Base-by-base conservation (phyloP, 2,329 filamentous ascomycete species). In the Diaporthe sp. region DNA sequence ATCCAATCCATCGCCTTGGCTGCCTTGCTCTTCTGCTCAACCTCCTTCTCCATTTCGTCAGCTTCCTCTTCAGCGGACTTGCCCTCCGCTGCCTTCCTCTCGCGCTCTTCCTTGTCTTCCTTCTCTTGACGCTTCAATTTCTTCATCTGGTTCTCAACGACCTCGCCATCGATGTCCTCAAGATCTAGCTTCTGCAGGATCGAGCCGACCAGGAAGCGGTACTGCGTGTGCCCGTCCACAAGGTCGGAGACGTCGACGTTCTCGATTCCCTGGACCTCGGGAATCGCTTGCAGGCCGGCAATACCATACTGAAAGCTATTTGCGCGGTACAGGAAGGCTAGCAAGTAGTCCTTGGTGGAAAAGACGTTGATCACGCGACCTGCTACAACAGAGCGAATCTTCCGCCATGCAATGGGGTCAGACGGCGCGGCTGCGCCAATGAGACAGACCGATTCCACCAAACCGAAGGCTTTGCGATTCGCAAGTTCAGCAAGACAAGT, bases 351-450 rank as follows among this genome's bases (percentile, higher is more conserved):
- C 76, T 97, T 96, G 71, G 93, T 92, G 2, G 94, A 96, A 84
- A 93, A 98, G 12, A 96, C 95, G 80, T 98, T 98, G 79, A 98
- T 93, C 9, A 98, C 89, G 74, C 94, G 90, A 4, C 95, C 95
- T 1, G 93, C 91, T 0, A 98, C 95, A 0, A 96, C 94, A 53
- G 90, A 91, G 34, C 95, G 91, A 78, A 98, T 91, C 49, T 91
- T 88, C 55, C 92, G 90, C 96, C 96, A 98, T 79, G 95, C 91
- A 1, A 88, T 88, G 0, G 90, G 85, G 65, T 93, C 90, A 0
- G 93, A 94, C 0, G 96, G 95, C 0, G 93, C 91, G 0, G 96
- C 95, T 0, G 94, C 90, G 4, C 96, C 96, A 75, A 98, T 94
- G 6, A 98, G 84, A 7, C 98, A 92, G 3, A 94, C 95, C 19